Evolutionary conservation across 2,329 filamentous ascomycete genomes (phyloP), one percentile per base, ranked within the genome.

Genomic region (Penicillium nordicum): DNA sequence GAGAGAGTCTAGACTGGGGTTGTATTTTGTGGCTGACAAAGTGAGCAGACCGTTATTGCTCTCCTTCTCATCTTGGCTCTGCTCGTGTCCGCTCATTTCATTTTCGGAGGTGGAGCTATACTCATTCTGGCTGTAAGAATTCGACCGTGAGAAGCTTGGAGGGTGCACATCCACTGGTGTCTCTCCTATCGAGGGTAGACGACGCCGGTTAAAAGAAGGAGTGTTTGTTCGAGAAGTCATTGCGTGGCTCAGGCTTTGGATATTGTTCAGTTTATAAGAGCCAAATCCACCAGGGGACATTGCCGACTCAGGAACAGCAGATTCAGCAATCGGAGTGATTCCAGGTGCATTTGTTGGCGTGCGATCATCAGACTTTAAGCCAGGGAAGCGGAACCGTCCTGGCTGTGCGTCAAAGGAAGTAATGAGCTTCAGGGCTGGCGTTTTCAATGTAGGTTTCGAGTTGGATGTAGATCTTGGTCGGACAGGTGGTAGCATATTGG

Each of bases 301-400:
- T 8, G 82, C 82, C 32, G 82, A 84, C 50, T 84, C 79, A 12
- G 68, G 72, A 41, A 87, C 75, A 2, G 88, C 88, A 38, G 88
- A 89, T 63, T 92, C 88, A 1, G 89, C 88, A 66, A 97, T 97
- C 0, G 93, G 93, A 0, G 93, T 97, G 0, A 89, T 83, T n/a
- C 88, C 90, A 1, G 86, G 87, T 10, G 74, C 77, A 57, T 89
- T 89, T 62, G 92, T 88, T 0, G 92, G 92, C 0, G 92, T 96
- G 36, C 78, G 77, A 56, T 83, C 82, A 53, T 82, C 82, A 5
- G 78, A 77, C 40, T 76, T 79, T 29, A 80, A 65, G 4, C 81
- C 79, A 18, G 80, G 84, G 74, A 90, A 86, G 73, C 84, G 86
- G 51, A 86, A 84, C 59, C 87, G 86, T 5, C 72, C 66, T 0